Base-by-base conservation (phyloP, 352 stramenopile genomes). In the Thraustotheca clavata region DNA sequence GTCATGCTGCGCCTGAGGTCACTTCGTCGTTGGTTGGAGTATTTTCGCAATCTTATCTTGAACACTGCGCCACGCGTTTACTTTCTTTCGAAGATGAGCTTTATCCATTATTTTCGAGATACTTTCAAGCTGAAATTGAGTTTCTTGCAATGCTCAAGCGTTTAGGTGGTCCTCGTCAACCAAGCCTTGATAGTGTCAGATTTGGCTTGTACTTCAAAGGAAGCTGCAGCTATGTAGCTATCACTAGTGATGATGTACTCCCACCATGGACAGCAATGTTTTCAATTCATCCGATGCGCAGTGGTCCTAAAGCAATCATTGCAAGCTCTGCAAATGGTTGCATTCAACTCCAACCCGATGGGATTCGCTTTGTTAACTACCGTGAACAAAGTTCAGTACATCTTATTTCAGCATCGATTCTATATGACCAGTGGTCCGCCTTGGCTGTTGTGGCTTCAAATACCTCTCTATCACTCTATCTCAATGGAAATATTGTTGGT, bases 51-150 rank as follows among this genome's bases (percentile, higher is more conserved):
- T 12, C 55, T 4, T 35, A 52, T 26, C 26, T 63, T 32, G n/a
- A 63, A 18, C 39, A 27, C 6, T 18, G 26, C 4, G 39, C 35
- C n/a, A 9, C 9, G 22, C 55, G 55, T 18, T 24, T 63, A 4
- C 24, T 63, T 22, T 11, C 41, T 31, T 46, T 50, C 29, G 55
- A 63, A 50, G 35, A 63, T 20, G 55, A 63, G 27, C 31, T 49
- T 24, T 63, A 38, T 35, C 55, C 55, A 1, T 18, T 63, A 20
- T 63, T 41, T 29, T 63, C 55, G 9, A 38, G 38, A 2, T 63
- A 63, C 34, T 63, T 63, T 29, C 55, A 63, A 52, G 55, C 55
- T 4, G 26, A 63, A 26, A n/a, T 63, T 14, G 55, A 63, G 14
- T 55, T 63, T 8, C 22, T 63, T 4, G 12, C 55, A 6, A 4